Evolutionary conservation across 768 basidiomycete genomes (phyloP).

Genomic region (Gautieria morchelliformis): DNA sequence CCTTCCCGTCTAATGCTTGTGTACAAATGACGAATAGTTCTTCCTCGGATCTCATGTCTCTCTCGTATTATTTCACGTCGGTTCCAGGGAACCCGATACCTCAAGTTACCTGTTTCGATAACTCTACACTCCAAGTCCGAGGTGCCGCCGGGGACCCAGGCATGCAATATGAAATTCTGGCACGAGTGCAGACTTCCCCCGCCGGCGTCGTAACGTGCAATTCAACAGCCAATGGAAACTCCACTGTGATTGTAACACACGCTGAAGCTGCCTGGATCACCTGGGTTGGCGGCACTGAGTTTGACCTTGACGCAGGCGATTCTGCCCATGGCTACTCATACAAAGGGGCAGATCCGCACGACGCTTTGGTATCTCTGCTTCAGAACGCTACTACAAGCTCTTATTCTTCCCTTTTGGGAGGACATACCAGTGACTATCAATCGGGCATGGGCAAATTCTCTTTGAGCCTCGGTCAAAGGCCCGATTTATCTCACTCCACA

Average conservation of each 20-base stretch:
- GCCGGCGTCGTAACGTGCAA: slow-evolving; percentile 26
- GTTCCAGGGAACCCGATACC: slow-evolving; percentile 43
- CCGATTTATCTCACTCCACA: slow-evolving; percentile 44
- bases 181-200: slow-evolving; percentile 29
- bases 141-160: slow-evolving; percentile 41
- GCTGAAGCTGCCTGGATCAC: slow-evolving; percentile 51
- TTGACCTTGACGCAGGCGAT: slow-evolving; percentile 52
- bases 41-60: background rate
- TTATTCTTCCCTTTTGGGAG: slow-evolving; percentile 32
- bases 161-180: slow-evolving; percentile 63
- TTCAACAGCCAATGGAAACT: slow-evolving; percentile 18
- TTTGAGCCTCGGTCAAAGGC: slow-evolving; percentile 48
- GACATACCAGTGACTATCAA: slow-evolving; percentile 45
- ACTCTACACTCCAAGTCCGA: slow-evolving; percentile 45
- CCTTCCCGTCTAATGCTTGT: slow-evolving; percentile 52
- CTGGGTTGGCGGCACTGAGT: slow-evolving; percentile 70
- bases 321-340: slow-evolving; percentile 49
- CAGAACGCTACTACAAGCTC: slow-evolving; percentile 12
- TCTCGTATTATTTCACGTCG: slow-evolving; percentile 31
- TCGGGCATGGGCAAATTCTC: slow-evolving; percentile 35
- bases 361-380: slow-evolving; percentile 30
- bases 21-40: slow-evolving; percentile 41
- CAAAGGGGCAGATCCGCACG: slow-evolving; percentile 50
- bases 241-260: slow-evolving; percentile 32
- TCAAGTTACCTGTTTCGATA: slow-evolving; percentile 50